Evolutionary conservation across 2,329 filamentous ascomycete genomes (phyloP).

Genomic region (Nemania sp.): DNA sequence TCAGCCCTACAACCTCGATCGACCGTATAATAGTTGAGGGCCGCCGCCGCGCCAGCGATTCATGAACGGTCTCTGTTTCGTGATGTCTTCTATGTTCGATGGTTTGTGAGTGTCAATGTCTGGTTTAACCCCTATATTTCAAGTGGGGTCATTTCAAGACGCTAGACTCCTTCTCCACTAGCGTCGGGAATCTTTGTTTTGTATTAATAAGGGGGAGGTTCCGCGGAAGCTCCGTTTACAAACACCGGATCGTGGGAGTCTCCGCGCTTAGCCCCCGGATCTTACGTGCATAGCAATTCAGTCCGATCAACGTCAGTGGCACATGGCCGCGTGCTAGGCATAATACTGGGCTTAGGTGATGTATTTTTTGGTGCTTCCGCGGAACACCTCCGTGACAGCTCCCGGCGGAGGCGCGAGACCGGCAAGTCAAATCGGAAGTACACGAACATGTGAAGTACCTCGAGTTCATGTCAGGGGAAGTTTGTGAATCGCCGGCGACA

Average conservation of each 20-base stretch:
- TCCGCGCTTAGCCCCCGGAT: not conserved
- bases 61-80: not conserved
- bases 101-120: not conserved
- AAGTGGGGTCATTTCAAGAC: too few species aligned
- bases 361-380: not conserved
- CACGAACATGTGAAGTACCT: not conserved
- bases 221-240: not conserved
- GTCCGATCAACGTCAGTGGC: too few species aligned
- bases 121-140: too few species aligned
- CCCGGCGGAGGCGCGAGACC: not conserved
- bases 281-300: too few species aligned
- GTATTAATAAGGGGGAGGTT: not conserved
- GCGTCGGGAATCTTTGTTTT: too few species aligned
- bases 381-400: too few species aligned
- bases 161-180: too few species aligned
- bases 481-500: too few species aligned
- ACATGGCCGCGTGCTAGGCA: too few species aligned
- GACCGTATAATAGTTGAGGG: not conserved
- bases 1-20: not conserved
- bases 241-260: not conserved
- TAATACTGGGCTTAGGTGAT: too few species aligned
- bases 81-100: not conserved
- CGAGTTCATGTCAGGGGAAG: not conserved
- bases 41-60: not conserved
- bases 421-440: not conserved